Conservation (phyloP, 1,139 yeast species). For the Magnusiomyces fungicola region DNA sequence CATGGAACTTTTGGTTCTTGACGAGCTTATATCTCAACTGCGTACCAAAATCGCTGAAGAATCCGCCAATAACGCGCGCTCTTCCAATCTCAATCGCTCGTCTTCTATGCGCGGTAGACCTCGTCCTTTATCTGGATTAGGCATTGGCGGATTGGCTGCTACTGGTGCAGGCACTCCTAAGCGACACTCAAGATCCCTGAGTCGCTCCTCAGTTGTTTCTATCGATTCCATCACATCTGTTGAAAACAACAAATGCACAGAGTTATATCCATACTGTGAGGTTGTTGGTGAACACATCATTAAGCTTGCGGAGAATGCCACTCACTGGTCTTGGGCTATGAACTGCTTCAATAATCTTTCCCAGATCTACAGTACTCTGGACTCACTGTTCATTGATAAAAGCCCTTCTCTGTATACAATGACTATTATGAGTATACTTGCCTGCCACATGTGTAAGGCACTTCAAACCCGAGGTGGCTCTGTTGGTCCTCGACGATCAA, state of each 20-base stretch:
- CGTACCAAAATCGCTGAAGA: slow-evolving; percentile 2
- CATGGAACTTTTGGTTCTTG: slow-evolving; percentile 9
- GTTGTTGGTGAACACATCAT: slow-evolving; percentile 14
- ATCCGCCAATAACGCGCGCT: background rate
- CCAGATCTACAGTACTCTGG: slow-evolving; percentile 4
- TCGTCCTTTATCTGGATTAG: slow-evolving; percentile 4
- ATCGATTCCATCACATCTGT: background rate
- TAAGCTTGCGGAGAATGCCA: slow-evolving; percentile 12
- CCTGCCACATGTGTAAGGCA: slow-evolving; percentile 5
- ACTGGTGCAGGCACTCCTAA: background rate
- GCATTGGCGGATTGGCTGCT: background rate
- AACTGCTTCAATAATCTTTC: slow-evolving; percentile 10
- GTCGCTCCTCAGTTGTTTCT: slow-evolving; percentile 1
- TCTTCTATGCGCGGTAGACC: background rate
- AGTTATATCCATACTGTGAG: slow-evolving; percentile 3
- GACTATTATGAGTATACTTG: slow-evolving; percentile 3
- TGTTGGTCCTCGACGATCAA: background rate
- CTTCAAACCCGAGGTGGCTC: background rate
- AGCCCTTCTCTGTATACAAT: slow-evolving; percentile 1
- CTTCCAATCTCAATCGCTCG: background rate
- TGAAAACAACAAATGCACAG: background rate
- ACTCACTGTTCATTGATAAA: background rate
- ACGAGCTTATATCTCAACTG: slow-evolving; percentile 9
- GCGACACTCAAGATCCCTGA: background rate
- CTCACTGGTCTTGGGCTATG: slow-evolving; percentile 14